Conservation (phyloP, 768 basidiomycete genomes). For the Pholiota molesta region DNA sequence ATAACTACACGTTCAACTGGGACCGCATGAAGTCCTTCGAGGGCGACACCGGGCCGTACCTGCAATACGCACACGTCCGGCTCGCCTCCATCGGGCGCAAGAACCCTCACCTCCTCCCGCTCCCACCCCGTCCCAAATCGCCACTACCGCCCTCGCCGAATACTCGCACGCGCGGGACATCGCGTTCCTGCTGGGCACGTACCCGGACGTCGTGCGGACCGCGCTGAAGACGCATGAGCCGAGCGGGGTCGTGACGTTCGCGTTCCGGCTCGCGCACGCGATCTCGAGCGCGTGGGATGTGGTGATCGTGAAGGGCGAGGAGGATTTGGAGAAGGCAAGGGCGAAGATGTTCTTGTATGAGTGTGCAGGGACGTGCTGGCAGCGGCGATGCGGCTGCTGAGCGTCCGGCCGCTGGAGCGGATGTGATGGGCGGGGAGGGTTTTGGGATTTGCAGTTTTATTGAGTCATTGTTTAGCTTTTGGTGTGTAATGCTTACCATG, state of each 20-base stretch:
- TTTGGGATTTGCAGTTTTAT: not conserved
- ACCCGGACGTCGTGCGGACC: slow-evolving; percentile 88
- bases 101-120: slow-evolving; percentile 83
- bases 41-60: slow-evolving; percentile 94
- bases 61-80: slow-evolving; percentile 96
- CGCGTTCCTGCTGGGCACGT: slow-evolving; percentile 81
- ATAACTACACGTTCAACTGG: slow-evolving; percentile 96
- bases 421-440: slow-evolving; percentile 55
- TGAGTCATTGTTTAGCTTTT: no score
- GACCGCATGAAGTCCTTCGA: slow-evolving; percentile 94
- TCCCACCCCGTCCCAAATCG: slow-evolving; percentile 73
- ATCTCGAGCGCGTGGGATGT: slow-evolving; percentile 94
- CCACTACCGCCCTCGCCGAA: slow-evolving; percentile 65
- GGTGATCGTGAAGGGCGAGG: slow-evolving; percentile 83
- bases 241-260: slow-evolving; percentile 88
- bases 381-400: slow-evolving; percentile 84
- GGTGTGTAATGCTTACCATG: no score
- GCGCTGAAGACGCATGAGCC: slow-evolving; percentile 89
- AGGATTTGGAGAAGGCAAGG: slow-evolving; percentile 72
- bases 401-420: slow-evolving; percentile 86
- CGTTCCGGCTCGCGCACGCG: slow-evolving; percentile 83
- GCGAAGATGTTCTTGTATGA: slow-evolving; percentile 91
- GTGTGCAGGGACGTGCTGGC: slow-evolving; percentile 88
- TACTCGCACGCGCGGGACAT: slow-evolving; percentile 82
- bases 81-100: slow-evolving; percentile 90